Conservation (phyloP, 495 filamentous ascomycete species). For the Aspergillus carlsbadensis region DNA sequence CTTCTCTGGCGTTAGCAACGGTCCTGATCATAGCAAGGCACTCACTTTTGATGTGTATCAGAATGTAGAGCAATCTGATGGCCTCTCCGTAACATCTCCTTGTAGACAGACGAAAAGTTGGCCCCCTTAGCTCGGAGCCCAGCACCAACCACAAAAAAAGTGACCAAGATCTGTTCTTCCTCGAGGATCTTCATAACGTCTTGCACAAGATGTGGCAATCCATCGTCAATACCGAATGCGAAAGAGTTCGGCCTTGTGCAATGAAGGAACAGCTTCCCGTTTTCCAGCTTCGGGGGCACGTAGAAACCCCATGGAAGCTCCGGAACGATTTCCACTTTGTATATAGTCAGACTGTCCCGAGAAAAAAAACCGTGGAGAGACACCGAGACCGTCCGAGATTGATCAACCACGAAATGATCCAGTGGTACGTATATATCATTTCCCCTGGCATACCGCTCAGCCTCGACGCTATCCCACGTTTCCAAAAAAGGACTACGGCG, state of each 20-base stretch:
- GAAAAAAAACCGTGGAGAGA: slow-evolving; percentile 70
- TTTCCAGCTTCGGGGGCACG: slow-evolving; percentile 61
- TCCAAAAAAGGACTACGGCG: slow-evolving; percentile 64
- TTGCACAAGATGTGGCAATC: slow-evolving; percentile 60
- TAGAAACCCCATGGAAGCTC: slow-evolving; percentile 39
- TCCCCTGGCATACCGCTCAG: slow-evolving; percentile 53
- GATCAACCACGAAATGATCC: slow-evolving; percentile 69
- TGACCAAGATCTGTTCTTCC: slow-evolving; percentile 63
- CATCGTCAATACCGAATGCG: slow-evolving; percentile 82
- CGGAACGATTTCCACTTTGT: slow-evolving; percentile 63
- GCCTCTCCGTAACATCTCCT: slow-evolving; percentile 60
- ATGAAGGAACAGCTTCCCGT: slow-evolving; percentile 58
- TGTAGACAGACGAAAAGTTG: slow-evolving; percentile 64
- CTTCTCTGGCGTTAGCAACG: slow-evolving; percentile 17
- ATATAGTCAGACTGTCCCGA: slow-evolving; percentile 49
- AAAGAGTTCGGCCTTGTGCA: slow-evolving; percentile 73
- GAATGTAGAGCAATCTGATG: slow-evolving; percentile 77
- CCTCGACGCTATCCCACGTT: slow-evolving; percentile 73
- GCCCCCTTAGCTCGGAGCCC: slow-evolving; percentile 58
- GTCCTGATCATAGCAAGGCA: neutral
- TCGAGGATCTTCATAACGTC: slow-evolving; percentile 65
- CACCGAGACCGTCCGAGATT: slow-evolving; percentile 58
- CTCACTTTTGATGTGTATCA: slow-evolving; percentile 67
- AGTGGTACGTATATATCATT: slow-evolving; percentile 72
- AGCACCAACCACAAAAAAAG: slow-evolving; percentile 75